Evolutionary conservation across 345 rosid species (phyloP).

Genomic region (Rhizophora mangle): DNA sequence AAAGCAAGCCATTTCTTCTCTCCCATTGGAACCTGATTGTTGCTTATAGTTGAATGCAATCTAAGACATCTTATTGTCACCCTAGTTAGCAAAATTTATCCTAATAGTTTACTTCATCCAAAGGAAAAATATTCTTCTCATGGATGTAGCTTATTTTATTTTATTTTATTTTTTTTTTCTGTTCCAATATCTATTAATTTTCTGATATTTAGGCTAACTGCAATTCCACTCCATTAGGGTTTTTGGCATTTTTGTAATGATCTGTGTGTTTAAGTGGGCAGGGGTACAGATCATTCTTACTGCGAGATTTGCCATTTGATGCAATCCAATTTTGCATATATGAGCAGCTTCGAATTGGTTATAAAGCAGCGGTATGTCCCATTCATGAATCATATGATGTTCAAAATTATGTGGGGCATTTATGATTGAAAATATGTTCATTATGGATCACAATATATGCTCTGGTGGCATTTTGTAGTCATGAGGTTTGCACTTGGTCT

Average conservation of each 20-base stretch:
- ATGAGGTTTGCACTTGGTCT: neutral
- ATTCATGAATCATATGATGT: neutral
- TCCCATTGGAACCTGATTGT: no score
- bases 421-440: neutral
- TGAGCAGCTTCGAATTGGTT: conserved; percentile 89
- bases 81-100: neutral
- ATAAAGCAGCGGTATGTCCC: conserved; percentile 68
- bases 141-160: no score
- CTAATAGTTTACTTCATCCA: conserved; percentile 1
- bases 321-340: conserved; percentile 95
- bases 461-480: neutral
- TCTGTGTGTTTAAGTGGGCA: conserved; percentile 22
- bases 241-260: neutral
- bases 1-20: no score
- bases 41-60: neutral
- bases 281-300: conserved; percentile 87
- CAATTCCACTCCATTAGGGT: neutral
- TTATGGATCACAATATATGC: neutral
- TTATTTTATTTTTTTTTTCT: no score
- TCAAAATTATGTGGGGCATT: neutral
- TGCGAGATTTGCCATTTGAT: conserved; percentile 96
- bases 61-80: neutral
- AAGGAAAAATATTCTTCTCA: no score
- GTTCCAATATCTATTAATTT: neutral
- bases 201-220: neutral